phyloP scores from a whole-genome alignment of 108 stramenopile genomes.

The Conticribra weissflogii region DNA sequence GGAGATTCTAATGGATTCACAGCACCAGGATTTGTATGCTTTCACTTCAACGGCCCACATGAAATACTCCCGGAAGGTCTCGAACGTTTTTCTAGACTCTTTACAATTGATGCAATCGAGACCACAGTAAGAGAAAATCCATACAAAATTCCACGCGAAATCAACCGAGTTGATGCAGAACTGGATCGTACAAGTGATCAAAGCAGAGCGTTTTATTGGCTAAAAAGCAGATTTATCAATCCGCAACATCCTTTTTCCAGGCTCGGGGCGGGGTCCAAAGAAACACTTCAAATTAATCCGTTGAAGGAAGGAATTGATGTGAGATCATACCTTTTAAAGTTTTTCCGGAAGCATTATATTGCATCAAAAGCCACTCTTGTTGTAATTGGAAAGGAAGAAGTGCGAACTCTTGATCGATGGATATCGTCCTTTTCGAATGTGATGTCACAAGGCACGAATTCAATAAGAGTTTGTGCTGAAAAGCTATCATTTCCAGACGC shows the following conservation, averaged over 20 bases:
- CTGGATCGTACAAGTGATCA: conserved; percentile 57
- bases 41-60: conserved; percentile 63
- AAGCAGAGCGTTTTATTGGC: conserved; percentile 58
- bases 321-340: conserved; percentile 42
- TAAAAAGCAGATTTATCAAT: conserved; percentile 62
- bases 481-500: conserved; percentile 16
- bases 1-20: conserved; percentile 78
- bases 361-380: conserved; percentile 68
- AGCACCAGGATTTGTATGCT: conserved; percentile 76
- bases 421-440: conserved; percentile 60
- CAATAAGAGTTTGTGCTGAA: neutral
- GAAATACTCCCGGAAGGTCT: conserved; percentile 61
- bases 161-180: conserved; percentile 70
- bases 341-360: conserved; percentile 64
- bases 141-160: conserved; percentile 57
- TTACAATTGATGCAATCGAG: conserved; percentile 45
- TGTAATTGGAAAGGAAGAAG: conserved; percentile 55
- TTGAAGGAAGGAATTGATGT: conserved; percentile 57
- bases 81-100: conserved; percentile 63
- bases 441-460: conserved; percentile 45
- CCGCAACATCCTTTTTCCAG: conserved; percentile 73
- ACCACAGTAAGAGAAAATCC: conserved; percentile 42
- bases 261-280: conserved; percentile 59
- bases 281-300: conserved; percentile 62
- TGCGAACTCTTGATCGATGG: conserved; percentile 62